These are phyloP conservation scores for Delonix regia DNA, from an alignment of 306 rosid species.

Conservation along the genomic window DNA sequence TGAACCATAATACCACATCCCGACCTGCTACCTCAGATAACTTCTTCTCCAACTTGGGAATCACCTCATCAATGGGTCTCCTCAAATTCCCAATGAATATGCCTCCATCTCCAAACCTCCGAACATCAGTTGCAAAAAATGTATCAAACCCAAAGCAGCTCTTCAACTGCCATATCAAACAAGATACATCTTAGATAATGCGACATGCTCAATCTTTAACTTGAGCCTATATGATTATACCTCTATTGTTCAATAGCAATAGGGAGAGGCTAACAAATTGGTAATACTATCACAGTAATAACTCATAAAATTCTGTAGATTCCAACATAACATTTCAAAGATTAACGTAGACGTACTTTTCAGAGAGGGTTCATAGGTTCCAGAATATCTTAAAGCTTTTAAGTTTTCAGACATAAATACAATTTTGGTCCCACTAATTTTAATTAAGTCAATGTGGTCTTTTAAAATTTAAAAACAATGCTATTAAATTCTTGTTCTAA, in stretches of 20 bases:
- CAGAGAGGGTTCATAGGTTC: neutral
- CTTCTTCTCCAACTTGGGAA: conserved; percentile 85
- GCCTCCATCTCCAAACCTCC: conserved; percentile 97
- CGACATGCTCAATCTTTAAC: neutral
- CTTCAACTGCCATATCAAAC: conserved; percentile 60
- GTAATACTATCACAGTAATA: neutral
- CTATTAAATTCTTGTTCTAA: too few relatives aligned
- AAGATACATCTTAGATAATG: neutral
- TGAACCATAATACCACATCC: conserved; percentile 88
- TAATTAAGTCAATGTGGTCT: too few relatives aligned
- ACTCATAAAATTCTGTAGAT: neutral
- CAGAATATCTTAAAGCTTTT: neutral
- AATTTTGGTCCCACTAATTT: too few relatives aligned
- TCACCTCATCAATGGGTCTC: conserved; percentile 82
- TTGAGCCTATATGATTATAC: neutral
- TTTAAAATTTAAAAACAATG: too few relatives aligned
- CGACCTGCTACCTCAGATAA: conserved; percentile 80
- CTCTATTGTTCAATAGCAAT: neutral
- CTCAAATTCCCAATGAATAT: conserved; percentile 89
- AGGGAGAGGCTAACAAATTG: neutral
- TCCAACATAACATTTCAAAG: neutral
- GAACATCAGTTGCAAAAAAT: conserved; percentile 85
- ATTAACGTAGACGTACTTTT: neutral
- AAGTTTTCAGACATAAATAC: neutral
- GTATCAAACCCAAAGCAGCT: conserved; percentile 90